Conservation (phyloP, 352 stramenopile species). For the Globisporangium parvum region DNA sequence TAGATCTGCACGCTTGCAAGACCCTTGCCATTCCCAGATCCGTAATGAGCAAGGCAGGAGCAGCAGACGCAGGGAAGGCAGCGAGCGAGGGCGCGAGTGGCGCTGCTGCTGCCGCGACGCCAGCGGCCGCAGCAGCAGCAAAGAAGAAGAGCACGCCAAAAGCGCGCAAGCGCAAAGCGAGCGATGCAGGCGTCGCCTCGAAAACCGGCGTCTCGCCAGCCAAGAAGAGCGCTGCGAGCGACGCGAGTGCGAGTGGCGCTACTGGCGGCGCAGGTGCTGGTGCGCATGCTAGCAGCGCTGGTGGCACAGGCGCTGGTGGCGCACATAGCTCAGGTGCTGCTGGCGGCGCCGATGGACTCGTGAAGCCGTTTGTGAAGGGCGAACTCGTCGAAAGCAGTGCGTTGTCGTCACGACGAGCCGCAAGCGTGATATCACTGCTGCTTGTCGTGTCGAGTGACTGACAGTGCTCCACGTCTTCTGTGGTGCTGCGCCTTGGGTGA, state of each 20-base stretch:
- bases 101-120: not conserved
- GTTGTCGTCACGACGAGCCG: constrained; percentile 12
- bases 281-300: constrained; percentile 7
- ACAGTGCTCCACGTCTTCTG: not conserved
- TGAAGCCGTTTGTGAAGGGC: constrained; percentile 75
- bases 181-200: constrained; percentile 33
- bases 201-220: constrained; percentile 28
- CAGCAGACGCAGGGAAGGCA: constrained; percentile 6
- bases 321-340: constrained; percentile 9
- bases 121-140: constrained; percentile 4
- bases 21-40: too few relatives aligned
- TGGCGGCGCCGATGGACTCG: constrained; percentile 10
- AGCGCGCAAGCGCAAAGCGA: constrained; percentile 68
- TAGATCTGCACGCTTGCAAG: too few relatives aligned
- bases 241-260: constrained; percentile 2
- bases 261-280: constrained; percentile 1
- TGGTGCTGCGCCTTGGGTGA: not conserved
- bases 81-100: not conserved
- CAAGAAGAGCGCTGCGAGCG: constrained; percentile 24
- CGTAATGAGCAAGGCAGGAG: constrained; percentile 28
- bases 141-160: constrained; percentile 78
- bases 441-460: not conserved
- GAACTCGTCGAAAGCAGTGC: constrained; percentile 80
- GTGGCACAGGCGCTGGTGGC: not conserved
- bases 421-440: not conserved